Base-by-base conservation (phyloP, 2,329 filamentous ascomycete genomes). In the Colletotrichum destructivum region DNA sequence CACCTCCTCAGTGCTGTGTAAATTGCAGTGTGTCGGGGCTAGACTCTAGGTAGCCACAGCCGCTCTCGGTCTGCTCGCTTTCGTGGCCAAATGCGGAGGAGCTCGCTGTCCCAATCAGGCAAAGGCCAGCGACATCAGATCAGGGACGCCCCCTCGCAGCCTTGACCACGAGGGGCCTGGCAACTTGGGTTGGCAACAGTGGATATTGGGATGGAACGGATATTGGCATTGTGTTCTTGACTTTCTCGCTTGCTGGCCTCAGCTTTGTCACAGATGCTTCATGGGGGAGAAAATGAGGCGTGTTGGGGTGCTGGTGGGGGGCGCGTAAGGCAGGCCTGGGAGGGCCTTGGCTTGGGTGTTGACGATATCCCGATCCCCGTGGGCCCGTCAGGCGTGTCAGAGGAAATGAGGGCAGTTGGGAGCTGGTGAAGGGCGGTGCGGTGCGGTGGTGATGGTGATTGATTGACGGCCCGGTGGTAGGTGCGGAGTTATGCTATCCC, bases 401-500 rank as follows among this genome's bases (percentile, higher is more conserved):
- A 64, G 49, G 59, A 44, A 64, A 64, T 31, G 61, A 62, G 47
- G 18, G 15, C 18, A 35, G 44, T 18, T 26, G 60, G 51, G 42
- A 60, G 60, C 52, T 52, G n/a, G 59, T 47, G 51, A 42, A 51
- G 26, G 42, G 60, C 42, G 3, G 31, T 51, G 49, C n/a, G 60
- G 18, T 35, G 52, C 52, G 52, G 60, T 46, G 23, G 42, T 42
- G 49, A n/a, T 55, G 57, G 40, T 47, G 55, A 52, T 55, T 56
- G 40, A 68, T 71, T 44, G 46, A 51, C 35, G 44, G 40, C 38
- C 12, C 16, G 38, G 51, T 69, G 57, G 69, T 71, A 44, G 60
- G 59, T 68, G 65, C 69, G 69, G 69, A 71, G 59, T 69, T 71
- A 71, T 67, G 68, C 40, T 38, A 44, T 54, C 13, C 31, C 31